These are phyloP conservation scores for Volvariella volvacea DNA, from an alignment of 1,284 basidiomycete species.

Conservation along the genomic window DNA sequence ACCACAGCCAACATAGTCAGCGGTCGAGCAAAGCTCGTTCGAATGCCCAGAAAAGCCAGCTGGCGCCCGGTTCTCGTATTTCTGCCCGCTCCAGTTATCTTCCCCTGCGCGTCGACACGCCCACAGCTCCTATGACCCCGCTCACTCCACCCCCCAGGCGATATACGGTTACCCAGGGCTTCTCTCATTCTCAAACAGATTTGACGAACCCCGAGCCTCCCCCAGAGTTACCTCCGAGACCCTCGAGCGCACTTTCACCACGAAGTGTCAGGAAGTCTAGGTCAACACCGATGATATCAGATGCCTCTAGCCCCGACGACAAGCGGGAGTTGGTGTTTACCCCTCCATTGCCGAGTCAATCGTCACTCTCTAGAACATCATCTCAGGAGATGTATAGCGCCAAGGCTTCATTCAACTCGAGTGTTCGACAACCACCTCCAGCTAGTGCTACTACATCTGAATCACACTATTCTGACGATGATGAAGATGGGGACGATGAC, in stretches of 20 bases:
- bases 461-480: constrained; percentile 34
- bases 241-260: constrained; percentile 13
- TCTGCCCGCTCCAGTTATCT: constrained; percentile 28
- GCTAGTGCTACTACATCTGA: constrained; percentile 23
- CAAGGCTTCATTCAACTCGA: constrained; percentile 22
- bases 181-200: constrained; percentile 52
- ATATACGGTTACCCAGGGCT: constrained; percentile 33
- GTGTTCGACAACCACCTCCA: constrained; percentile 17
- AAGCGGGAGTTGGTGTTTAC: constrained; percentile 28
- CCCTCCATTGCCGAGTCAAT: constrained; percentile 25
- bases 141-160: constrained; percentile 59
- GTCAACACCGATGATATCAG: constrained; percentile 48
- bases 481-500: constrained; percentile 23
- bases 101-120: constrained; percentile 49
- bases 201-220: constrained; percentile 19
- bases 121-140: constrained; percentile 45
- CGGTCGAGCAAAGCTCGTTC: too few species aligned
- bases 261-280: constrained; percentile 32
- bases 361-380: constrained; percentile 14
- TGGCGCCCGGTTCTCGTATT: constrained; percentile 12
- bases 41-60: constrained; percentile 5
- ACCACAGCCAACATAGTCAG: too few species aligned
- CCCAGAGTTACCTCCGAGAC: constrained; percentile 7
- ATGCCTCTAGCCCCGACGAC: constrained; percentile 31
- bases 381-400: constrained; percentile 7